phyloP scores from a whole-genome alignment of 1,284 basidiomycete species.

The Marasmius sp. region DNA sequence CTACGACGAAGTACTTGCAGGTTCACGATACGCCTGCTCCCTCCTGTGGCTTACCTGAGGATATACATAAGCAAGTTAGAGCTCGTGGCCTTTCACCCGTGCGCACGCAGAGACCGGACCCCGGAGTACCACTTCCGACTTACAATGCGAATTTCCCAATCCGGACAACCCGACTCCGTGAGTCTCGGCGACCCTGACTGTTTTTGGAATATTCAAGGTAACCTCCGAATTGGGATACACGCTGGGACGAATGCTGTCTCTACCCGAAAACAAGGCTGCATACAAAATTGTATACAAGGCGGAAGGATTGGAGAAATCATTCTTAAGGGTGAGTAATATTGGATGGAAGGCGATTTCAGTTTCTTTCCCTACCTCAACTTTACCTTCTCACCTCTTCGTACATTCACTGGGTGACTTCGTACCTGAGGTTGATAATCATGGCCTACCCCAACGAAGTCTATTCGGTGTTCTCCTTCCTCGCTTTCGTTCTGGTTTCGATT shows the following conservation, averaged over 20 bases:
- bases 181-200: too few species aligned
- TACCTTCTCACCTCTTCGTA: constrained; percentile 11
- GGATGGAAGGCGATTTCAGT: neutral
- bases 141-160: too few species aligned
- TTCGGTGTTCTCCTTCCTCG: constrained; percentile 45
- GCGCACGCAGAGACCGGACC: too few species aligned
- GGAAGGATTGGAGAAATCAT: constrained; percentile 14
- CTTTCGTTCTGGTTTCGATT: constrained; percentile 40
- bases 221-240: constrained; percentile 7
- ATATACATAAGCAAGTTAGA: too few species aligned
- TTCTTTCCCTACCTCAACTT: constrained; percentile 9
- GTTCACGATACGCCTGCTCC: too few species aligned
- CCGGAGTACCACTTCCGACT: too few species aligned
- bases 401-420: constrained; percentile 4
- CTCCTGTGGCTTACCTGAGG: too few species aligned
- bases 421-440: constrained; percentile 11
- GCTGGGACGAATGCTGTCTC: neutral
- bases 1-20: too few species aligned
- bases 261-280: constrained; percentile 18
- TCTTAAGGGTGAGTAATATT: constrained; percentile 13
- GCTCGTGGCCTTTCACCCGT: too few species aligned
- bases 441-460: constrained; percentile 36
- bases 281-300: constrained; percentile 18
- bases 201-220: constrained; percentile 8
- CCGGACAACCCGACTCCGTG: too few species aligned